These are phyloP conservation scores for Citrullus colocynthis DNA, from an alignment of 306 rosid species.

Conservation along the genomic window DNA sequence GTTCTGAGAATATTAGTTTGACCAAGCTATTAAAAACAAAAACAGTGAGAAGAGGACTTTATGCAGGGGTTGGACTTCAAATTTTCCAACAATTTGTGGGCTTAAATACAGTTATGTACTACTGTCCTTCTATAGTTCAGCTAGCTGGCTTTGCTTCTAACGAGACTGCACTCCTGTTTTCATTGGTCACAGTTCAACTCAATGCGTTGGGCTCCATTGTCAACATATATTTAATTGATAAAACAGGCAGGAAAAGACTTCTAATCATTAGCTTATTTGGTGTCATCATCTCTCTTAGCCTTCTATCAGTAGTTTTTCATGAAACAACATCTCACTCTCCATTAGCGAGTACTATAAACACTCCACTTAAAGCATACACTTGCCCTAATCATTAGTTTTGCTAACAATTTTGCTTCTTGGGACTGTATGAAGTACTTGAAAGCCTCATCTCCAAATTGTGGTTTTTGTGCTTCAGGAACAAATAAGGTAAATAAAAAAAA, in stretches of 20 bases:
- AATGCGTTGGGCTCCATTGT: constrained; percentile 51
- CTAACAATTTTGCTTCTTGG: constrained; percentile 39
- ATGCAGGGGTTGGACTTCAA: constrained; percentile 66
- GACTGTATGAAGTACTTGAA: constrained; percentile 64
- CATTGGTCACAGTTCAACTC: constrained; percentile 62
- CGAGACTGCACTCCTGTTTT: constrained; percentile 57
- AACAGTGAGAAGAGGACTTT: constrained; percentile 59
- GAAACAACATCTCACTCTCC: constrained; percentile 50
- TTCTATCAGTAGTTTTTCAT: constrained; percentile 33
- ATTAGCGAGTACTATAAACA: constrained; percentile 20
- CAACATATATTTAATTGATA: constrained; percentile 48
- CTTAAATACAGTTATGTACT: constrained; percentile 76
- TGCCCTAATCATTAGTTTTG: constrained; percentile 31
- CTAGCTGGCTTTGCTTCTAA: constrained; percentile 75
- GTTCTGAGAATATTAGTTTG: constrained; percentile 19
- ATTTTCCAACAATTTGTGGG: constrained; percentile 72
- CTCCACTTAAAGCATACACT: constrained; percentile 41
- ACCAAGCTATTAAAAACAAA: constrained; percentile 21
- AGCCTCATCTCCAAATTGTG: constrained; percentile 27
- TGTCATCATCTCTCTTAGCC: constrained; percentile 35
- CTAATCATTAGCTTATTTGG: constrained; percentile 50
- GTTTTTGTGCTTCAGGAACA: constrained; percentile 34
- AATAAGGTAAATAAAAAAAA: constrained; percentile 29
- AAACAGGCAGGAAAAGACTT: constrained; percentile 54
- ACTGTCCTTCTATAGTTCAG: constrained; percentile 76